A percentile compares a stretch with the other conserved stretches of the same genome.
These are phyloP conservation scores for Endocarpon pusillum DNA, from an alignment of 495 filamentous ascomycete species.

Conservation along the genomic window DNA sequence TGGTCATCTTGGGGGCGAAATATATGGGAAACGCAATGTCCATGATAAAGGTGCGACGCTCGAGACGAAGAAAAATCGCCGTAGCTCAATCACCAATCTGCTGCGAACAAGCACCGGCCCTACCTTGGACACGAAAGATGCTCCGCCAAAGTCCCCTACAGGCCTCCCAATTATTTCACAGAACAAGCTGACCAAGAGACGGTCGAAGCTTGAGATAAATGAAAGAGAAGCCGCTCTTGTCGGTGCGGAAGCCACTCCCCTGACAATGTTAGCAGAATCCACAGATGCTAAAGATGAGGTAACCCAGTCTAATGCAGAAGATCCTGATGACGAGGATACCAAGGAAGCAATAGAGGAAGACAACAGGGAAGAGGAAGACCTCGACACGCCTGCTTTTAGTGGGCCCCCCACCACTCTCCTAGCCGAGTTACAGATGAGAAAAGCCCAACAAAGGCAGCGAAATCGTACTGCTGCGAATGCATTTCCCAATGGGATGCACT, in stretches of 20 bases:
- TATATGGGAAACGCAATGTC: slow-evolving; percentile 34
- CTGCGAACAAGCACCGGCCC: background rate
- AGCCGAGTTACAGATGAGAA: slow-evolving; percentile 80
- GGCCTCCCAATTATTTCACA: background rate
- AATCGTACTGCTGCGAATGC: slow-evolving; percentile 48
- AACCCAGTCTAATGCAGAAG: slow-evolving; percentile 6
- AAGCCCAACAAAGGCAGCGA: slow-evolving; percentile 62
- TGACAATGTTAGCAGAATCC: slow-evolving; percentile 1
- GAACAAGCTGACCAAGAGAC: background rate
- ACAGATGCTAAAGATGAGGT: background rate
- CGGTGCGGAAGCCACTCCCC: background rate
- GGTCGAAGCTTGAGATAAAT: background rate
- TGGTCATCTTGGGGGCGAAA: slow-evolving; percentile 49
- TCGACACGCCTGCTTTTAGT: slow-evolving; percentile 30
- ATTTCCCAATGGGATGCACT: slow-evolving; percentile 61
- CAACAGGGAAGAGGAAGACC: slow-evolving; percentile 24
- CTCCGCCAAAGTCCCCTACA: background rate
- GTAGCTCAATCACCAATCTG: background rate
- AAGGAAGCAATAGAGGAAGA: slow-evolving; percentile 19
- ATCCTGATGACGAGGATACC: slow-evolving; percentile 9
- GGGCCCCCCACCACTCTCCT: slow-evolving; percentile 77
- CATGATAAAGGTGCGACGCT: background rate
- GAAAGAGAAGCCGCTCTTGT: too few relatives aligned
- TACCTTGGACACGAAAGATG: too few relatives aligned
- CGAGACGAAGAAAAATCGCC: background rate